Conservation (phyloP, 2,329 filamentous ascomycete genomes). For the Metarhizium humberi region DNA sequence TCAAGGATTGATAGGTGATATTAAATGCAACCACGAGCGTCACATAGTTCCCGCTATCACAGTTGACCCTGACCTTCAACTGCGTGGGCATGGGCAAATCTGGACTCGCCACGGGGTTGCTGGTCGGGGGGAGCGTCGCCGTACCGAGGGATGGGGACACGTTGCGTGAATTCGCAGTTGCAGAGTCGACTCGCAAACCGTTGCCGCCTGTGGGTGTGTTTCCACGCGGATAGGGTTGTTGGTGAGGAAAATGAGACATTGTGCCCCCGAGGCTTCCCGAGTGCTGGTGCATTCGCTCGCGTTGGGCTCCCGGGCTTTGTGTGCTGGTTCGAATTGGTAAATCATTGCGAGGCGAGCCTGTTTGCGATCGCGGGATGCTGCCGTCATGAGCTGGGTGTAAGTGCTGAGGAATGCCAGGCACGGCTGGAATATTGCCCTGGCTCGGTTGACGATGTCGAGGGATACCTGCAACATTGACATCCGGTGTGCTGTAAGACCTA, state of each 20-base stretch:
- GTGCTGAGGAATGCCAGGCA: conserved; percentile 69
- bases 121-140: conserved; percentile 15
- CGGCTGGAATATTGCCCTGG: conserved; percentile 52
- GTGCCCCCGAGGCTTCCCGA: conserved; percentile 39
- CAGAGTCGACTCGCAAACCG: conserved; percentile 29
- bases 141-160: conserved; percentile 38
- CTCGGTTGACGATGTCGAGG: conserved; percentile 47
- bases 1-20: conserved; percentile 86
- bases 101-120: conserved; percentile 28
- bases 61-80: conserved; percentile 92
- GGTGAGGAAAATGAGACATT: conserved; percentile 47
- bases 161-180: conserved; percentile 29
- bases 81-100: conserved; percentile 57
- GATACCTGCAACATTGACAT: conserved; percentile 67
- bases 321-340: conserved; percentile 60
- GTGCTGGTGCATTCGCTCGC: conserved; percentile 45
- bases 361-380: conserved; percentile 68
- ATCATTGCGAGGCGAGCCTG: conserved; percentile 64
- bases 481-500: conserved; percentile 89
- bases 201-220: conserved; percentile 25
- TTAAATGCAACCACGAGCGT: conserved; percentile 95
- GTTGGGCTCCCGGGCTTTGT: conserved; percentile 60
- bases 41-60: conserved; percentile 75
- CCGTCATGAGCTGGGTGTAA: conserved; percentile 51
- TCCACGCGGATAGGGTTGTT: conserved; percentile 43